These are phyloP conservation scores for Vanrija humicola DNA, from an alignment of 1,284 basidiomycete genomes.

Conservation along the genomic window DNA sequence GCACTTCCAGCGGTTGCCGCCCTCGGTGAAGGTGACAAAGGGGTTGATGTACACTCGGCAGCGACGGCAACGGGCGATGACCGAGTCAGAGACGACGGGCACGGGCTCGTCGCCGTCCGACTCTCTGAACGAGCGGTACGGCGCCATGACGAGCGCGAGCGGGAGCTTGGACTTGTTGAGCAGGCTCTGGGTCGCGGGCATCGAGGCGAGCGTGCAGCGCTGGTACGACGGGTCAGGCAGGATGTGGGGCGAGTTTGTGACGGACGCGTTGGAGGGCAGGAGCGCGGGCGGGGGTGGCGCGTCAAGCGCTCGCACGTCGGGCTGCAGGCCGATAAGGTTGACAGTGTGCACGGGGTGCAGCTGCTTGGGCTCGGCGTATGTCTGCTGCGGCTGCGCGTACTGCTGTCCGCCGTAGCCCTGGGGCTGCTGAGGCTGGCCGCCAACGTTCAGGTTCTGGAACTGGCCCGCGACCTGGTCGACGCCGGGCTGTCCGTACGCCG, in stretches of 20 bases:
- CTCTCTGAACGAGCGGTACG: conserved; percentile 72
- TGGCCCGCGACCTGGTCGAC: conserved; percentile 73
- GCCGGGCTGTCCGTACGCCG: conserved; percentile 49
- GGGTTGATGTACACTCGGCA: conserved; percentile 99
- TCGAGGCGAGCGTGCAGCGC: conserved; percentile 83
- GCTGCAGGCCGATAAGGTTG: conserved; percentile 83
- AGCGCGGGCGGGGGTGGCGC: conserved; percentile 82
- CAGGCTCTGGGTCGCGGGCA: conserved; percentile 88
- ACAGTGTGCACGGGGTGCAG: conserved; percentile 65
- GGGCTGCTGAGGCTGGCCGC: conserved; percentile 55
- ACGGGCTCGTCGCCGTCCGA: conserved; percentile 60
- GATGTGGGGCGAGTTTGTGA: conserved; percentile 73
- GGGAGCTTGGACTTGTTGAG: conserved; percentile 92
- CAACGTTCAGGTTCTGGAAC: conserved; percentile 79
- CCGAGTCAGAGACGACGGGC: conserved; percentile 84
- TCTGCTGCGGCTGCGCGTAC: conserved; percentile 4
- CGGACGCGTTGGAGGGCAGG: conserved; percentile 73
- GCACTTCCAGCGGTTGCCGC: conserved; percentile 98
- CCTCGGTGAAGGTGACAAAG: conserved; percentile 97
- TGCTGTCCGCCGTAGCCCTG: conserved; percentile 12
- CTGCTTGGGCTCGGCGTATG: conserved; percentile 29
- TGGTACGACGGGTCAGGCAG: conserved; percentile 91
- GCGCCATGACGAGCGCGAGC: conserved; percentile 83
- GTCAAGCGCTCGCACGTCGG: conserved; percentile 79
- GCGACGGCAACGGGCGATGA: conserved; percentile 94